phyloP scores from a whole-genome alignment of 371 early-diverging fungal genomes.

The Catenaria anguillulae region DNA sequence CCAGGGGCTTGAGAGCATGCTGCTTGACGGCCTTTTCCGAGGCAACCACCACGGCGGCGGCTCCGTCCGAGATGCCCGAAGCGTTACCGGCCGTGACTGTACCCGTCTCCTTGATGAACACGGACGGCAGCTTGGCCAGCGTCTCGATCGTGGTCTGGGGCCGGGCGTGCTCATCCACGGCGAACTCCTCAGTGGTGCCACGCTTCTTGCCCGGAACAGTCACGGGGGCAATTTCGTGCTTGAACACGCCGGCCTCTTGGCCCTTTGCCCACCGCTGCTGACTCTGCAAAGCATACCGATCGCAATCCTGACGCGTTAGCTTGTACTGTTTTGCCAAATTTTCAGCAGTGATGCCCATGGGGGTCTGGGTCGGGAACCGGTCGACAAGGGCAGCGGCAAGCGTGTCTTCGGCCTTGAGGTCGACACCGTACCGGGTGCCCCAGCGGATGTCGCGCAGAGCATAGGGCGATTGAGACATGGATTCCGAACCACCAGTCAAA shows the following conservation, averaged over 20 bases:
- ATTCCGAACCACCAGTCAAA: slow-evolving; percentile 84
- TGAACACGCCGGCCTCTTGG: slow-evolving; percentile 52
- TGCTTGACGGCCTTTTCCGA: slow-evolving; percentile 69
- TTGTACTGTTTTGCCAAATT: slow-evolving; percentile 72
- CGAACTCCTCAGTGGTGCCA: slow-evolving; percentile 32
- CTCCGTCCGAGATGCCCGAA: slow-evolving; percentile 93
- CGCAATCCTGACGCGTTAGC: slow-evolving; percentile 70
- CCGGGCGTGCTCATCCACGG: slow-evolving; percentile 82
- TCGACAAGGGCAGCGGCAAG: slow-evolving; percentile 73
- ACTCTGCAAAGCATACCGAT: slow-evolving; percentile 62
- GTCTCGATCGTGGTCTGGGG: slow-evolving; percentile 61
- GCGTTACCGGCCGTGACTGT: slow-evolving; percentile 90
- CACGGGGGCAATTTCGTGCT: slow-evolving; percentile 73
- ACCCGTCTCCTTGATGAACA: slow-evolving; percentile 75
- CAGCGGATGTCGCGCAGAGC: slow-evolving; percentile 59
- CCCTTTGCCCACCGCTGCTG: slow-evolving; percentile 75
- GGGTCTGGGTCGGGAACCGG: slow-evolving; percentile 63
- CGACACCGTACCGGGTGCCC: slow-evolving; percentile 74
- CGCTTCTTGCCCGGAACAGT: slow-evolving; percentile 65
- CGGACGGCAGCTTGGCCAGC: slow-evolving; percentile 63
- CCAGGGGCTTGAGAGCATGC: slow-evolving; percentile 64
- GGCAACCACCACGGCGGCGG: slow-evolving; percentile 78
- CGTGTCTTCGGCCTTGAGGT: slow-evolving; percentile 73
- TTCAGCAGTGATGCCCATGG: slow-evolving; percentile 96
- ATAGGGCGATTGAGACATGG: slow-evolving; percentile 83